Evolutionary conservation across 805 yeast species (phyloP), one percentile per base, ranked within the genome.

Genomic region (Candida argentea): DNA sequence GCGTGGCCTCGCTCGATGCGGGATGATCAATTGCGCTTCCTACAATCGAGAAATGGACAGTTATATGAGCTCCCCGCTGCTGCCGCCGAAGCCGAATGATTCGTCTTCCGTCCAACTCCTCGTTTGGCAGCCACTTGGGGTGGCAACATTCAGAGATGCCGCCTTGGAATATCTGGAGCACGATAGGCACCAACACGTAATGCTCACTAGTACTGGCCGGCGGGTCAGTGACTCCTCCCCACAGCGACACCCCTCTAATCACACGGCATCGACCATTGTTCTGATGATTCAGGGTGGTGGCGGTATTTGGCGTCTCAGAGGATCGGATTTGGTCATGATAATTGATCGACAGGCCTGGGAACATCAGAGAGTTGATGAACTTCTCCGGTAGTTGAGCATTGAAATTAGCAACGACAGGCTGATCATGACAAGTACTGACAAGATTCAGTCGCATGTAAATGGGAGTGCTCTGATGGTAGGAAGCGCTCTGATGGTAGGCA

Each of bases 241-340:
- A 79, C 3, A 76, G 70, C 18, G 70, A 64, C 5, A 71, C 52
- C 9, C 80, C 80, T 35, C 81, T 55, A 5, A 71, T 57, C 4
- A 73, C 64, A 20, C 67, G 57, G 38, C 55, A 68, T 19, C 54
- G 35, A 16, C 43, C 40, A 12, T 32, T 31, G 14, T 24, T 11
- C 10, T 22, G 26, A 10, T 26, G 22, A 18, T 20, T 21, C 21
- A 14, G 11, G 10, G 26, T 17, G 14, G 30, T 16, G 11, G 28
- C 23, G 13, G 23, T 20, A 21, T 25, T n/a, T n/a, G n/a, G n/a
- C n/a, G n/a, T n/a, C n/a, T n/a, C n/a, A n/a, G n/a, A n/a, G n/a
- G n/a, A n/a, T n/a, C n/a, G n/a, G n/a, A n/a, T n/a, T n/a, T n/a
- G n/a, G n/a, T n/a, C n/a, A n/a, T n/a, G n/a, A n/a, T n/a, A n/a